These are phyloP conservation scores for Escovopsis sp. DNA, from an alignment of 2,329 filamentous ascomycete species.

Conservation along the genomic window DNA sequence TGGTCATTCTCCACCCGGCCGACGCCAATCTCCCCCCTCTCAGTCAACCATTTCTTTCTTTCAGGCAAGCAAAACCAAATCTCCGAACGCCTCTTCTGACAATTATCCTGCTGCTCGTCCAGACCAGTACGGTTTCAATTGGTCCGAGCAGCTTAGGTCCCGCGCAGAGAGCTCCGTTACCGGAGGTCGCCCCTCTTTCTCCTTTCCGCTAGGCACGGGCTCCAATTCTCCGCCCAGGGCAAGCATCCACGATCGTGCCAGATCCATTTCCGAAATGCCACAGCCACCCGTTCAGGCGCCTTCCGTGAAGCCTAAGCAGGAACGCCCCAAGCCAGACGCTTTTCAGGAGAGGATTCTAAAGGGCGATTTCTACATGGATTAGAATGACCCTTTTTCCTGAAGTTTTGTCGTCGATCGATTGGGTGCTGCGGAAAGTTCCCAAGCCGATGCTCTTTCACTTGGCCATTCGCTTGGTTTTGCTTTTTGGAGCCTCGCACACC, in stretches of 20 bases:
- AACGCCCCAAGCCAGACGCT: constrained; percentile 66
- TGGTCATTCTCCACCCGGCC: constrained; percentile 19
- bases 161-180: constrained; percentile 70
- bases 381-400: constrained; percentile 8
- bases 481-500: too few relatives aligned
- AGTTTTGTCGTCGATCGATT: too few relatives aligned
- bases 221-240: constrained; percentile 24
- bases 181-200: constrained; percentile 42
- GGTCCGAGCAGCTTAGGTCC: constrained; percentile 87
- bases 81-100: constrained; percentile 50
- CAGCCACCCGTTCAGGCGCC: constrained; percentile 38
- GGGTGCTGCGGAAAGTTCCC: too few relatives aligned
- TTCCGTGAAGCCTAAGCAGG: constrained; percentile 28
- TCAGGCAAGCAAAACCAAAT: constrained; percentile 47
- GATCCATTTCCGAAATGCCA: constrained; percentile 53
- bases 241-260: constrained; percentile 47
- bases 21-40: constrained; percentile 23
- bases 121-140: constrained; percentile 86
- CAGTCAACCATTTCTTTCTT: constrained; percentile 19
- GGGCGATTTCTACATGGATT: constrained; percentile 98
- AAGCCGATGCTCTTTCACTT: too few relatives aligned
- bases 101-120: constrained; percentile 39
- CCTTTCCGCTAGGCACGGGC: constrained; percentile 32
- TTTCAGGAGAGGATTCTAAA: constrained; percentile 96
- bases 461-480: too few relatives aligned